Evolutionary conservation across 2,329 filamentous ascomycete genomes (phyloP).

Genomic region (Aspergillus bombycis): DNA sequence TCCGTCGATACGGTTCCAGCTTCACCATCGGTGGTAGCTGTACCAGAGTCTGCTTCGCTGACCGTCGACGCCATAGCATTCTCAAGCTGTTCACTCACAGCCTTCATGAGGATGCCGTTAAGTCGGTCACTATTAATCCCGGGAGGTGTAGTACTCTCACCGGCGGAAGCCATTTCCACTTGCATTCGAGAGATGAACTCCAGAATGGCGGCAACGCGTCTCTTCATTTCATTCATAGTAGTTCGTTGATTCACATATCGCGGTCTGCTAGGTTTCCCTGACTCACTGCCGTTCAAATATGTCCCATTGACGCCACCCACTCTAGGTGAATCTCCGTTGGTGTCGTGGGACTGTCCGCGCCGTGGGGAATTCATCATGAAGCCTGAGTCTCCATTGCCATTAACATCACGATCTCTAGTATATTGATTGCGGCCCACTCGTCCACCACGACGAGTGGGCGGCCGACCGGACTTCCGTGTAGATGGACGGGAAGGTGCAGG

Average conservation of each 20-base stretch:
- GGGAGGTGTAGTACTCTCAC: conserved; percentile 49
- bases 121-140: conserved; percentile 38
- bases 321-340: conserved; percentile 42
- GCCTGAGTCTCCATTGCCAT: conserved; percentile 49
- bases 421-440: conserved; percentile 79
- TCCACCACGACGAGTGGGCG: conserved; percentile 65
- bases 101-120: conserved; percentile 38
- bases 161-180: conserved; percentile 73
- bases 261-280: conserved; percentile 63
- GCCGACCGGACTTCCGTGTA: conserved; percentile 65
- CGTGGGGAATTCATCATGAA: conserved; percentile 43
- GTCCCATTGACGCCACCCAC: conserved; percentile 43
- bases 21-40: conserved; percentile 31
- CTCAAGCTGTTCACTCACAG: conserved; percentile 41
- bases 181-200: conserved; percentile 90
- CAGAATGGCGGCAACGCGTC: conserved; percentile 79
- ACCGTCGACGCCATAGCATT: conserved; percentile 29
- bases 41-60: conserved; percentile 31
- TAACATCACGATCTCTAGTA: conserved; percentile 72
- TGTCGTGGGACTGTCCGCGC: conserved; percentile 44
- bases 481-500: conserved; percentile 41
- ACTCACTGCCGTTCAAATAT: conserved; percentile 61
- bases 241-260: conserved; percentile 62
- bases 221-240: conserved; percentile 85
- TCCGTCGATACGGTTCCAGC: conserved; percentile 32